Evolutionary conservation across 2,329 filamentous ascomycete genomes (phyloP).

Genomic region (Lasiodiplodia citricola): DNA sequence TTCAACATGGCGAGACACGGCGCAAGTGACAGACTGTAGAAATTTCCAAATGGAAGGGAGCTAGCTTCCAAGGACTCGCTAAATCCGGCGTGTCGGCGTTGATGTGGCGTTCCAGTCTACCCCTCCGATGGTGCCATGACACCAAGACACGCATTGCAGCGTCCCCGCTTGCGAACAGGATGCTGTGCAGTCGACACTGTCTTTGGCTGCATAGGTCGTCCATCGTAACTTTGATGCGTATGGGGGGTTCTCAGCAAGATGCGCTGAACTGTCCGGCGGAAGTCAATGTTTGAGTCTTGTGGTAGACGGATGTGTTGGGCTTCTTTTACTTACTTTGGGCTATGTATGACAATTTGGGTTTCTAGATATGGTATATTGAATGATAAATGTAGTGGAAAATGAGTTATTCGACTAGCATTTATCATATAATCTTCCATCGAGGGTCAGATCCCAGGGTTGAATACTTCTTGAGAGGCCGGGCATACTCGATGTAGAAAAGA

Average conservation of each 20-base stretch:
- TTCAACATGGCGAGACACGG: slow-evolving; percentile 1
- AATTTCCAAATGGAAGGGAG: neutral
- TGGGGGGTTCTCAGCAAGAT: neutral
- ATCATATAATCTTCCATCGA: neutral
- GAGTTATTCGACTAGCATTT: neutral
- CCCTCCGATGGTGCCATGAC: neutral
- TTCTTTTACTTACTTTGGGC: neutral
- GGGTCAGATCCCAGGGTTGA: neutral
- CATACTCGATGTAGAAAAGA: neutral
- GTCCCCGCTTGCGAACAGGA: neutral
- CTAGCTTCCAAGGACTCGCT: neutral
- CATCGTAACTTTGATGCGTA: neutral
- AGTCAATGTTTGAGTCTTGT: neutral
- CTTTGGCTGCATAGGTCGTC: neutral
- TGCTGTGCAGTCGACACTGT: neutral
- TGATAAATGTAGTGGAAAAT: neutral
- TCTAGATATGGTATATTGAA: neutral
- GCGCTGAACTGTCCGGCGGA: neutral
- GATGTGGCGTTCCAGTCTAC: neutral
- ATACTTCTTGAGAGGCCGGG: too few relatives aligned
- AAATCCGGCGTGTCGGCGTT: neutral
- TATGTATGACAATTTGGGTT: neutral
- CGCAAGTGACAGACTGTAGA: neutral
- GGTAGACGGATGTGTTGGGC: neutral
- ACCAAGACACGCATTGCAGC: neutral